These are phyloP conservation scores for Carex cristatella DNA, from an alignment of 176 grass and related monocot genomes.

Conservation along the genomic window DNA sequence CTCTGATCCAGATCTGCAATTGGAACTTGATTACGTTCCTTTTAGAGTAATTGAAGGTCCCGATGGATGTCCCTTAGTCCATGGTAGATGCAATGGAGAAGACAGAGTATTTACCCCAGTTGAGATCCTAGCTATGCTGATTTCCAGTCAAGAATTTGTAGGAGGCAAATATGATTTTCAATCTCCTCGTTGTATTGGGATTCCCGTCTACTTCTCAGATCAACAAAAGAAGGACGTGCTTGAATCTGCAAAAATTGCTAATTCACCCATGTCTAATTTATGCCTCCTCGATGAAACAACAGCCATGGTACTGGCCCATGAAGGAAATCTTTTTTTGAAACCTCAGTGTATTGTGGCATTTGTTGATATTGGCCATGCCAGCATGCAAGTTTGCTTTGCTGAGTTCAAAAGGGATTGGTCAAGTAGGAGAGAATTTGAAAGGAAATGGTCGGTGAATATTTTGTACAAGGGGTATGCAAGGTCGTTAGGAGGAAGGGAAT, in stretches of 20 bases:
- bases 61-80: too few species aligned
- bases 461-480: conserved; percentile 52
- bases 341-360: neutral
- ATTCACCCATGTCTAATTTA: neutral
- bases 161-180: too few species aligned
- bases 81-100: too few species aligned
- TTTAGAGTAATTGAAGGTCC: too few species aligned
- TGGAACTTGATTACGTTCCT: too few species aligned
- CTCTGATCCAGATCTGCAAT: too few species aligned
- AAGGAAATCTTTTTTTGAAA: neutral
- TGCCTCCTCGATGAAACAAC: neutral
- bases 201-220: neutral
- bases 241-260: neutral
- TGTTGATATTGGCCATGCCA: neutral
- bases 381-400: conserved; percentile 32
- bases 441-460: conserved; percentile 18
- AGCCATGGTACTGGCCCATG: neutral
- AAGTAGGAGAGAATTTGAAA: too few species aligned
- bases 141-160: neutral
- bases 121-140: too few species aligned
- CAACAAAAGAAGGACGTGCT: neutral
- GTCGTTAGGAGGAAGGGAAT: conserved; percentile 69
- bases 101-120: too few species aligned
- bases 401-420: neutral
- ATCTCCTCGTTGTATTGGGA: neutral